A percentile compares a stretch with the other conserved stretches of the same genome.
Evolutionary conservation across 805 yeast genomes (phyloP).

Genomic region (Starmera pachycereana): DNA sequence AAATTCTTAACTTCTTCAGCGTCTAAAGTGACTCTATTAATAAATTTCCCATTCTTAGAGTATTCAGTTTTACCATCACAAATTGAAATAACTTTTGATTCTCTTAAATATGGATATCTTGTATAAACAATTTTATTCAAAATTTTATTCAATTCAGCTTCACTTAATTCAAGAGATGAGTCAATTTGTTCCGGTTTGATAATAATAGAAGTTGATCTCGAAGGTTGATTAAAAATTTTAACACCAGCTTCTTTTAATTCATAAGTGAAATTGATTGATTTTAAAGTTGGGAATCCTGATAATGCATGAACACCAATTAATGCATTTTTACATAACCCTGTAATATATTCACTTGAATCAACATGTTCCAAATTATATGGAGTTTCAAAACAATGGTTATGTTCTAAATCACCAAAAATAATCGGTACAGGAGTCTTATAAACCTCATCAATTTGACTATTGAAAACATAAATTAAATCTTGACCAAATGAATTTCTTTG

Average conservation of each 20-base stretch:
- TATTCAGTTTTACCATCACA: constrained; percentile 43
- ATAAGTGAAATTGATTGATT: constrained; percentile 51
- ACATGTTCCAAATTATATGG: constrained; percentile 42
- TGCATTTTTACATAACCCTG: constrained; percentile 60
- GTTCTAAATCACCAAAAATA: constrained; percentile 66
- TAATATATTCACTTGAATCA: constrained; percentile 25
- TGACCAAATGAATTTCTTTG: constrained; percentile 66
- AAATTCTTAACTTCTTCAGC: constrained; percentile 38
- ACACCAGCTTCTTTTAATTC: constrained; percentile 53
- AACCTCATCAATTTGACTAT: constrained; percentile 60
- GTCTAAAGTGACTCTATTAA: constrained; percentile 28
- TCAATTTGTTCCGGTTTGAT: constrained; percentile 48
- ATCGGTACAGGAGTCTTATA: constrained; percentile 73
- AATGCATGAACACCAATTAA: constrained; percentile 56
- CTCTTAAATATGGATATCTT: constrained; percentile 87
- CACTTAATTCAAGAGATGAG: constrained; percentile 38
- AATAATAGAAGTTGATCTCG: constrained; percentile 74
- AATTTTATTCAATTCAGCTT: constrained; percentile 55
- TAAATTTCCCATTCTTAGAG: constrained; percentile 23
- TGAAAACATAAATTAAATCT: constrained; percentile 58
- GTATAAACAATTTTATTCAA: constrained; percentile 58
- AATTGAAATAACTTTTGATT: constrained; percentile 60
- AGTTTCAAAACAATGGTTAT: constrained; percentile 66
- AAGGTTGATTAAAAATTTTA: constrained; percentile 73
- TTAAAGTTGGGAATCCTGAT: constrained; percentile 87